Evolutionary conservation across 2,329 filamentous ascomycete species (phyloP), one percentile per base, ranked within the genome.

Genomic region (Stagonosporopsis cucurbitacearum): DNA sequence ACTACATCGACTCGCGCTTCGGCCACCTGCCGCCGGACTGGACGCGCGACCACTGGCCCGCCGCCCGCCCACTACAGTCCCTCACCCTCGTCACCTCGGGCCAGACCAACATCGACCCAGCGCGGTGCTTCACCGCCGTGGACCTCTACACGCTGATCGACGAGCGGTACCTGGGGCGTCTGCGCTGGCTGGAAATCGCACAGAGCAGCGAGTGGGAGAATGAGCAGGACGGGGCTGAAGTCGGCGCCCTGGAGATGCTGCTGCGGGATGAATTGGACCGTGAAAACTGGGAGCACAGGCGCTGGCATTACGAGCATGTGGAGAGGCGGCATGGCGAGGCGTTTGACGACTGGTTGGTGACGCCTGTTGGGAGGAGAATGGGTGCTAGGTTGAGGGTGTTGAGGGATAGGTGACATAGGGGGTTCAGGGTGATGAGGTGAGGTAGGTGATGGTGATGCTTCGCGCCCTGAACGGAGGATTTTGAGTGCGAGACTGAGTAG

Each of bases 1-100:
- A 81, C 57, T 82, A 81, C 66, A 77, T 82, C 47, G 66, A 77
- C 71, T 62, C 69, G 8, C 58, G 77, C 37, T 79, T 81, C 60
- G 77, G 63, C 4, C 43, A 62, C 25, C 60, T 66, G 57, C 69
- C 69, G 0, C 3, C 22, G 0, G 57, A 57, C 19, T 72, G 65
- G 46, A 33, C 46, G 0, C 39, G 63, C 0, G 22, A 25, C 0
- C 53, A 49, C 17, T 72, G 68, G 70, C 17, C 20, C 7, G 48
- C 62, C 4, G 54, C 70, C 6, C 71, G 73, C 22, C 70, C 76
- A 1, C 64, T 81, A 2, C 67, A 74, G 30, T 65, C 52, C 0
- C 69, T 81, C 8, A 74, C 76, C 15, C 68, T 81, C 15, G 74
- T 77, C 0, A 75, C 73, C 22, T 76, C 71, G 4, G 76, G 76